phyloP scores from a whole-genome alignment of 176 grass and related monocot genomes.

The Hordeum marinum region DNA sequence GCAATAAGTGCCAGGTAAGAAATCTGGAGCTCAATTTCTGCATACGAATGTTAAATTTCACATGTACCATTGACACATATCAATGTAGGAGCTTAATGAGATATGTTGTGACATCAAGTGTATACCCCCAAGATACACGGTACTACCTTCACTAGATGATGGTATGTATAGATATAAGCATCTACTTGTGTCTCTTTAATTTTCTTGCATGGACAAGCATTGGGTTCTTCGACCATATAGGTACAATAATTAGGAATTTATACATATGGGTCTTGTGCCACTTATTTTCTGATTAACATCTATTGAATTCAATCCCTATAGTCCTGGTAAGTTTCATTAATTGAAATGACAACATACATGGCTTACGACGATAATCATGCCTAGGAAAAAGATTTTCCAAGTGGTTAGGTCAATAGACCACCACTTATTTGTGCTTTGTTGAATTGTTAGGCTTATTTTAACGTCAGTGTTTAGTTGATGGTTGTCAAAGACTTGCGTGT shows the following conservation, averaged over 20 bases:
- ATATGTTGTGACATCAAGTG: slow-evolving; percentile 43
- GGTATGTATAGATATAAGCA: slow-evolving; percentile 30
- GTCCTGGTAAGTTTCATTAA: not conserved
- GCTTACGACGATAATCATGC: not conserved
- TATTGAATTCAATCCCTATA: not conserved
- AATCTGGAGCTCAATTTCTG: not conserved
- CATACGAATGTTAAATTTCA: not conserved
- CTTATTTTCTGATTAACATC: not conserved
- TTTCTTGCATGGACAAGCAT: not conserved
- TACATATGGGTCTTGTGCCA: not conserved
- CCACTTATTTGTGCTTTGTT: not conserved
- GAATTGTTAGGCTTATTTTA: not conserved
- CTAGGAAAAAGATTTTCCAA: not conserved
- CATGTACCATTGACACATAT: not conserved
- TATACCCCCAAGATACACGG: slow-evolving; percentile 48
- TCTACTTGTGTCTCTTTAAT: not conserved
- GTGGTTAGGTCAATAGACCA: not conserved
- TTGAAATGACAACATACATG: not conserved
- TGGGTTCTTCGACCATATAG: slow-evolving; percentile 1
- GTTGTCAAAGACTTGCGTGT: not conserved
- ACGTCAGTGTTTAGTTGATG: not conserved
- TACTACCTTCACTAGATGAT: slow-evolving; percentile 33
- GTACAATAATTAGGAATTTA: not conserved
- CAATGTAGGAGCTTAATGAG: slow-evolving; percentile 48
- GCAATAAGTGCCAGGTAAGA: slow-evolving; percentile 45